phyloP scores from a whole-genome alignment of 1,284 basidiomycete species.

The Boletus holoroseus region DNA sequence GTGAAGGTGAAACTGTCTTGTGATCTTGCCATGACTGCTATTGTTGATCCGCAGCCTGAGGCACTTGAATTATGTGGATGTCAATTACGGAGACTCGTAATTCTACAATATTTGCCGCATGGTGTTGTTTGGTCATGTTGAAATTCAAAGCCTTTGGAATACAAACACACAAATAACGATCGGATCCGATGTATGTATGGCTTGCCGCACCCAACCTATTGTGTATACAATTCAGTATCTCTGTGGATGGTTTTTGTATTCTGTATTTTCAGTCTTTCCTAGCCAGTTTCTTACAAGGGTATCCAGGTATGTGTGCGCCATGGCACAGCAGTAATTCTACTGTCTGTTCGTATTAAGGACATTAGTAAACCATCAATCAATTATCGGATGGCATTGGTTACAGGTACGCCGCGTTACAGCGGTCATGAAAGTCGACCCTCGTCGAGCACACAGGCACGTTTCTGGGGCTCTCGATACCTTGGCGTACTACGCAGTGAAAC shows the following conservation, averaged over 20 bases:
- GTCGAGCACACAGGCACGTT: background rate
- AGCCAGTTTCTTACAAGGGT: background rate
- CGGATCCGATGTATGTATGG: background rate
- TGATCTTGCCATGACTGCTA: conserved; percentile 30
- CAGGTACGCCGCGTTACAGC: background rate
- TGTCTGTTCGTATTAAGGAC: background rate
- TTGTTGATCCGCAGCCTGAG: conserved; percentile 1
- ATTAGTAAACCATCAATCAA: background rate
- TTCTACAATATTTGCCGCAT: background rate
- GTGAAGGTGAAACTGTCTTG: conserved; percentile 63
- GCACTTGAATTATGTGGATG: conserved; percentile 6
- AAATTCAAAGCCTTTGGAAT: conserved; percentile 24
- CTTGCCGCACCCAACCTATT: background rate
- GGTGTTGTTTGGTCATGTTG: conserved; percentile 27
- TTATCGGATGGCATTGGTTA: background rate
- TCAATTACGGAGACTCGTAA: conserved; percentile 1
- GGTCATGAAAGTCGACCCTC: background rate
- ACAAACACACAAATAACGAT: conserved; percentile 9
- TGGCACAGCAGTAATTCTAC: background rate
- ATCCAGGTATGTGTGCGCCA: background rate
- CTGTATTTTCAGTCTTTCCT: background rate
- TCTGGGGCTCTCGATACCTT: background rate
- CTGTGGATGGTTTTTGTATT: background rate
- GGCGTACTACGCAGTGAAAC: background rate
- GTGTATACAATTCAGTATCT: background rate